Evolutionary conservation across 306 rosid species (phyloP).

Genomic region (Casuarina glauca): DNA sequence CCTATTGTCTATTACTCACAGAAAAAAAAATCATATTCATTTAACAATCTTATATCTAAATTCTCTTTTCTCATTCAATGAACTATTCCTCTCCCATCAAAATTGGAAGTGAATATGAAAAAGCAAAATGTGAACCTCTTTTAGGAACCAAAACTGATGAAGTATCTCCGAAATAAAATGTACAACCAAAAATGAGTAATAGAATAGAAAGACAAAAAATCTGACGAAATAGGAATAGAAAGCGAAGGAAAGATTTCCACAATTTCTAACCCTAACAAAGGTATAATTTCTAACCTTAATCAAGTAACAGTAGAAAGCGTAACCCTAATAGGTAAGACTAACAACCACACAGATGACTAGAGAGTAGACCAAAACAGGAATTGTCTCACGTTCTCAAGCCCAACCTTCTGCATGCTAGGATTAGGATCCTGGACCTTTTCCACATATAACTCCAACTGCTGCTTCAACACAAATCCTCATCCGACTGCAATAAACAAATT

Average conservation of each 20-base stretch:
- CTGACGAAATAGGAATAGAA: too few species aligned
- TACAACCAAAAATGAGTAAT: too few species aligned
- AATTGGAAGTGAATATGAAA: constrained; percentile 13
- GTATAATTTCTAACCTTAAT: neutral
- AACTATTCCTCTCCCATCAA: neutral
- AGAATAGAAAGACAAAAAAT: neutral
- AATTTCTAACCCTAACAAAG: too few species aligned
- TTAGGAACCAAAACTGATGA: neutral
- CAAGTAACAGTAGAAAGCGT: neutral
- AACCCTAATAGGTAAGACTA: neutral
- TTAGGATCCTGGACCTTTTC: constrained; percentile 97
- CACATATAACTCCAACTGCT: constrained; percentile 85
- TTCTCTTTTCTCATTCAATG: neutral
- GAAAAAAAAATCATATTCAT: neutral
- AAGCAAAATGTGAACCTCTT: neutral
- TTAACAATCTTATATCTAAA: neutral
- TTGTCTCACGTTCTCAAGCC: constrained; percentile 96
- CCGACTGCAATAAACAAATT: constrained; percentile 53
- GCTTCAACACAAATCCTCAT: constrained; percentile 94
- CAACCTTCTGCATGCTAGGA: constrained; percentile 75
- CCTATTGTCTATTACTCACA: neutral
- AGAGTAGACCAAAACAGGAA: constrained; percentile 13
- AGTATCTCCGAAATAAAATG: neutral
- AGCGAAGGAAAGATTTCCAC: too few species aligned
- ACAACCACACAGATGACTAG: neutral